phyloP scores from a whole-genome alignment of 2,329 filamentous ascomycete genomes.

The Ophiostoma populinum region DNA sequence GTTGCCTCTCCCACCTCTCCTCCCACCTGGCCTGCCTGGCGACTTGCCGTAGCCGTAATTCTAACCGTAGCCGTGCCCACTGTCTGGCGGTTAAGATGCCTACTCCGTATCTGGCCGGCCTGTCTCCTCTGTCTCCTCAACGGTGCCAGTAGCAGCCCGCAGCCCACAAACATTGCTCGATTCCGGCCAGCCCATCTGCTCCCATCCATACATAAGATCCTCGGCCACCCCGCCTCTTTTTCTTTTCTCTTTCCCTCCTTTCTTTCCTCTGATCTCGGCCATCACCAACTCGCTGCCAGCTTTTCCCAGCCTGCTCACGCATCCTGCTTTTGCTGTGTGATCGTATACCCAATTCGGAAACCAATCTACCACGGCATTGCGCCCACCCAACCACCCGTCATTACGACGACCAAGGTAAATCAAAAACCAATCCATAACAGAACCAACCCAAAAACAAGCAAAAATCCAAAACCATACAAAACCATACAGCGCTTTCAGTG shows the following conservation, averaged over 20 bases:
- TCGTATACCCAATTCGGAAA: slow-evolving; percentile 13
- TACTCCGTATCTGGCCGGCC: neutral
- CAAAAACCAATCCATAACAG: too few relatives aligned
- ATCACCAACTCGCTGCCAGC: slow-evolving; percentile 10
- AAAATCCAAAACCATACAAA: too few relatives aligned
- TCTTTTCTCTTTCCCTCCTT: slow-evolving; percentile 7
- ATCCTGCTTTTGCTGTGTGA: slow-evolving; percentile 11
- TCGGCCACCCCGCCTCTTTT: neutral
- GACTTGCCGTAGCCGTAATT: neutral
- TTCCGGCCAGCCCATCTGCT: neutral
- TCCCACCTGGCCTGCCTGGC: too few relatives aligned
- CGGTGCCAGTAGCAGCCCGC: too few relatives aligned
- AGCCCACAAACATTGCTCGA: too few relatives aligned
- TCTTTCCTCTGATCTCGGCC: slow-evolving; percentile 12
- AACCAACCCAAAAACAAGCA: too few relatives aligned
- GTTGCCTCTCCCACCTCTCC: too few relatives aligned
- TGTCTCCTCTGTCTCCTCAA: neutral
- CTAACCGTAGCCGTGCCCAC: neutral
- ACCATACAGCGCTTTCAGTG: too few relatives aligned
- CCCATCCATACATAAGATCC: slow-evolving; percentile 12
- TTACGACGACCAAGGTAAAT: too few relatives aligned
- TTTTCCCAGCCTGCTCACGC: slow-evolving; percentile 11
- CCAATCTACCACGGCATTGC: too few relatives aligned
- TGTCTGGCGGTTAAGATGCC: too few relatives aligned
- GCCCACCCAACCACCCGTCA: too few relatives aligned